Evolutionary conservation across 306 rosid species (phyloP), one percentile per base, ranked within the genome.

Genomic region (Corylus heterophylla): DNA sequence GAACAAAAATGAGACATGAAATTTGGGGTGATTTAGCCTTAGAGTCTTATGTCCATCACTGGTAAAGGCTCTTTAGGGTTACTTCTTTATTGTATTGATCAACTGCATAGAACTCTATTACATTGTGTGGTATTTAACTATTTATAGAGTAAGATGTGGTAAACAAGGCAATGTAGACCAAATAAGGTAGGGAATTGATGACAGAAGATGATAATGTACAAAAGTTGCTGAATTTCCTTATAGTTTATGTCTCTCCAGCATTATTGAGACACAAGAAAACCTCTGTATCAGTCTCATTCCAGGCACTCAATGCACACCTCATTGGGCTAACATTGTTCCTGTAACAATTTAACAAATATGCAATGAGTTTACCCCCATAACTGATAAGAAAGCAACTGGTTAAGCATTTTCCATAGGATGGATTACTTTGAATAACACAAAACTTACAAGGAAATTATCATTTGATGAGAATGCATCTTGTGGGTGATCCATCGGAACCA

Each of bases 401-500:
- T 37, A 37, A 3, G 42, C 42, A 37, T 37, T 37, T 37, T 37
- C 5, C 16, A 14, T 52, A 54, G 59, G 44, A 12, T 22, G 29
- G 0, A 45, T 7, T 42, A 10, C 69, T 56, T 70, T 25, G 55
- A 7, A 20, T 42, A 69, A 73, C 16, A 17, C 16, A 8, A 7
- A 27, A 78, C 83, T 64, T 58, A 75, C 81, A 69, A 0, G 13
- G 70, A 54, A 13, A 62, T 25, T 63, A 69, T 83, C 83, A 84
- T 81, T 88, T 89, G 68, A 89, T 90, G 51, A 94, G 89, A 86
- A 94, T 84, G 92, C 98, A 94, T 79, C 98, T 80, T 31, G 86
- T 92, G 11, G 97, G 98, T 27, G 97, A 94, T 68, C 97, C 97
- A 77, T 94, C 98, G 0, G 97, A 90, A 63, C 98, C 98, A 13